phyloP scores from a whole-genome alignment of 2,329 filamentous ascomycete species.

The Amesomyces nigricolor region DNA sequence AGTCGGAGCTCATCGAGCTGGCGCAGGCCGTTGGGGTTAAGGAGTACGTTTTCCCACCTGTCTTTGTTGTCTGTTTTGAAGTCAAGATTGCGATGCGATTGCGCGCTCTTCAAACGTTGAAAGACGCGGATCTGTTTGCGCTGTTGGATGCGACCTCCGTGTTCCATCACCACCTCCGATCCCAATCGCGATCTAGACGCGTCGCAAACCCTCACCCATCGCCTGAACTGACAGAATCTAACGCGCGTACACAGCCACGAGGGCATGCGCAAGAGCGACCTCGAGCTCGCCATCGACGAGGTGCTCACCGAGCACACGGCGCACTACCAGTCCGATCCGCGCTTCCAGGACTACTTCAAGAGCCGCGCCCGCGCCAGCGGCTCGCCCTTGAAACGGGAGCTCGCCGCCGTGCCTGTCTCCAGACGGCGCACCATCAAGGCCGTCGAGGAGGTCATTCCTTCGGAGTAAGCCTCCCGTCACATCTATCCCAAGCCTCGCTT shows the following conservation, averaged over 20 bases:
- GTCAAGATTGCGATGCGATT: neutral
- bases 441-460: slow-evolving; percentile 39
- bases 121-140: slow-evolving; percentile 1
- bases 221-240: neutral
- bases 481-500: neutral
- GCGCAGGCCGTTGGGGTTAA: slow-evolving; percentile 65
- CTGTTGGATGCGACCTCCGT: neutral
- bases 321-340: slow-evolving; percentile 56
- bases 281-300: slow-evolving; percentile 69
- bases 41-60: slow-evolving; percentile 53
- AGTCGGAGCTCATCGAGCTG: slow-evolving; percentile 70
- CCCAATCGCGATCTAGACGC: slow-evolving; percentile 1
- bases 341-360: slow-evolving; percentile 71
- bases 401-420: slow-evolving; percentile 30
- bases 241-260: slow-evolving; percentile 51
- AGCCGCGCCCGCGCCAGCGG: slow-evolving; percentile 53
- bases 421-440: slow-evolving; percentile 43
- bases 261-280: slow-evolving; percentile 68
- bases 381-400: slow-evolving; percentile 57
- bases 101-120: neutral
- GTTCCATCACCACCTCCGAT: slow-evolving; percentile 4
- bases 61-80: neutral
- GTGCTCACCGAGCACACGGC: slow-evolving; percentile 65
- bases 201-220: neutral
- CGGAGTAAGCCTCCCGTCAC: slow-evolving; percentile 37